Conservation (phyloP, 345 rosid genomes). For the Clarkia xantiana region DNA sequence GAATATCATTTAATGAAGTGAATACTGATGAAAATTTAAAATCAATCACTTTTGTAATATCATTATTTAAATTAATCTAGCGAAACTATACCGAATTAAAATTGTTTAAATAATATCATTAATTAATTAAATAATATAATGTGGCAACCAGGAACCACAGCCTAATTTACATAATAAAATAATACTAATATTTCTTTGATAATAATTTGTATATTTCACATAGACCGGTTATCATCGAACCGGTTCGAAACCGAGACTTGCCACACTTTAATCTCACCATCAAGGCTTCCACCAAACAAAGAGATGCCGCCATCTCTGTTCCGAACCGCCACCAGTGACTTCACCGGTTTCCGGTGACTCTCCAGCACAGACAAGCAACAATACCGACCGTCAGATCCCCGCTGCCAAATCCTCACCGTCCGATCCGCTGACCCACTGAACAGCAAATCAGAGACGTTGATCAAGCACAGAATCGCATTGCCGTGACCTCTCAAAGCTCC, state of each 20-base stretch:
- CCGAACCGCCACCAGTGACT: conserved; percentile 46
- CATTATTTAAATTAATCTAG: no score
- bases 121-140: no score
- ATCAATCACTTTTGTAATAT: no score
- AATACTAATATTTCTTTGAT: no score
- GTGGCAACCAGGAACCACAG: no score
- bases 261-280: conserved; percentile 68
- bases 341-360: conserved; percentile 69
- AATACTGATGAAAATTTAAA: no score
- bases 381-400: conserved; percentile 37
- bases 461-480: conserved; percentile 54
- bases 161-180: no score
- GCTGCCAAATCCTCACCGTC: conserved; percentile 75
- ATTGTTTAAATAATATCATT: no score
- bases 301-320: conserved; percentile 34
- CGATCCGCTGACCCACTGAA: conserved; percentile 87
- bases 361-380: conserved; percentile 52
- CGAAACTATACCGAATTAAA: no score
- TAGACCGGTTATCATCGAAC: no score
- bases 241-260: conserved; percentile 30
- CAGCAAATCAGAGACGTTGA: conserved; percentile 39
- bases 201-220: no score
- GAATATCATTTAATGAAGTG: no score
- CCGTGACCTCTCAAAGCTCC: conserved; percentile 85
- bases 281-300: conserved; percentile 59